Conservation (phyloP, 2,329 filamentous ascomycete species). For the Arthrobotrys musiformis region DNA sequence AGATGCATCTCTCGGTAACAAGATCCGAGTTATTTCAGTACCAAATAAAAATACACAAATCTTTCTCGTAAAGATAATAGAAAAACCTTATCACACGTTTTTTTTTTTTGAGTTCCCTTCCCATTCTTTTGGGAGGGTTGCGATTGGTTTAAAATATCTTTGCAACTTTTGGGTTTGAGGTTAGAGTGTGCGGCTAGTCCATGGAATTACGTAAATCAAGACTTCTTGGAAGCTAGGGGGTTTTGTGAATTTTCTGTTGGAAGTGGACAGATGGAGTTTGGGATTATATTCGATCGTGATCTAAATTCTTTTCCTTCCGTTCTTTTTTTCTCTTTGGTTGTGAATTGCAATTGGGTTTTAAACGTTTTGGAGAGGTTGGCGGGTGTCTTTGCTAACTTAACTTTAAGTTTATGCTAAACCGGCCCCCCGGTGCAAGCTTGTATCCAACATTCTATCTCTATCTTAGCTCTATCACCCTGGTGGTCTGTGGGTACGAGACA, state of each 20-base stretch:
- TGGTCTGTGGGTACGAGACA: no score
- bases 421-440: no score
- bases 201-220: conserved; percentile 41
- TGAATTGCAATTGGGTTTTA: neutral
- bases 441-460: no score
- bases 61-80: conserved; percentile 49
- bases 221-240: neutral
- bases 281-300: neutral
- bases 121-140: neutral
- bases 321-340: neutral
- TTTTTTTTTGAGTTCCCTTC: neutral
- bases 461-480: no score
- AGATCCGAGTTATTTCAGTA: conserved; percentile 10
- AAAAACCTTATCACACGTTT: conserved; percentile 10
- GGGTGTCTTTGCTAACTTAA: no score
- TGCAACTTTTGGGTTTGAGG: conserved; percentile 1
- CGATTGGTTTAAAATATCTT: conserved; percentile 8
- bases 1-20: conserved; percentile 29
- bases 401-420: neutral
- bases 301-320: neutral
- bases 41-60: conserved; percentile 52
- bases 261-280: conserved; percentile 3
- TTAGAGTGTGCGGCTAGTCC: conserved; percentile 39
- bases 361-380: neutral
- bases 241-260: neutral